A percentile compares a stretch with the other conserved stretches of the same genome.
These are phyloP conservation scores for Tausonia pullulans DNA, from an alignment of 1,284 basidiomycete species.

Conservation along the genomic window DNA sequence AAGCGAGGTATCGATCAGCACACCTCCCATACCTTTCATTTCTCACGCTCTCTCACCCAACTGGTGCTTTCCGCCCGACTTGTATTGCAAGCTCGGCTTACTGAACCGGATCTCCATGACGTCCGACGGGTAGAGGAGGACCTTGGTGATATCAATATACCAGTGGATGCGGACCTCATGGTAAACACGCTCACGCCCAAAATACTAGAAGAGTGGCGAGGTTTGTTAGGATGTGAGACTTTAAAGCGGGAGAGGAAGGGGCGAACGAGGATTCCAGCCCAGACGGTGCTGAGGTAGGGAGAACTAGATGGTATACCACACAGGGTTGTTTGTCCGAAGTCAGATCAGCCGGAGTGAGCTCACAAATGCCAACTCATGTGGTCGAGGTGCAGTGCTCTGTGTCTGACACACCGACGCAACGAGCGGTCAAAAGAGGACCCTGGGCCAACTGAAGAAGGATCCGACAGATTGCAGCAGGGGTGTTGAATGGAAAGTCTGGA, in stretches of 20 bases:
- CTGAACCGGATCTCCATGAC: slow-evolving; percentile 80
- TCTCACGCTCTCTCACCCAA: no score
- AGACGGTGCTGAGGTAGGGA: slow-evolving; percentile 45
- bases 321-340: slow-evolving; percentile 36
- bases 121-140: slow-evolving; percentile 39
- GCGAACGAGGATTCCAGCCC: slow-evolving; percentile 56
- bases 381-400: slow-evolving; percentile 64
- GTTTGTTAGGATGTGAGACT: background rate
- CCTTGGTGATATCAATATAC: slow-evolving; percentile 59
- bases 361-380: slow-evolving; percentile 69
- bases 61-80: slow-evolving; percentile 34
- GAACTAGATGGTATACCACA: slow-evolving; percentile 59
- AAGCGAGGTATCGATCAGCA: no score
- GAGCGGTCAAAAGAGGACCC: background rate
- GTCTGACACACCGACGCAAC: slow-evolving; percentile 66
- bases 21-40: no score
- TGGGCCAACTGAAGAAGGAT: no score
- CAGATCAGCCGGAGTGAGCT: background rate
- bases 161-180: slow-evolving; percentile 64
- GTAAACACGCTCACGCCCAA: slow-evolving; percentile 66
- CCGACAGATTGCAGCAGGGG: no score
- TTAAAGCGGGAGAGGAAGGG: background rate
- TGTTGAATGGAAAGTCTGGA: slow-evolving; percentile 46
- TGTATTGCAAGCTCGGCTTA: slow-evolving; percentile 80
- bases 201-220: slow-evolving; percentile 41